Evolutionary conservation across 2,329 filamentous ascomycete species (phyloP), one percentile per base, ranked within the genome.

Genomic region (Phaeosphaeria sp.): DNA sequence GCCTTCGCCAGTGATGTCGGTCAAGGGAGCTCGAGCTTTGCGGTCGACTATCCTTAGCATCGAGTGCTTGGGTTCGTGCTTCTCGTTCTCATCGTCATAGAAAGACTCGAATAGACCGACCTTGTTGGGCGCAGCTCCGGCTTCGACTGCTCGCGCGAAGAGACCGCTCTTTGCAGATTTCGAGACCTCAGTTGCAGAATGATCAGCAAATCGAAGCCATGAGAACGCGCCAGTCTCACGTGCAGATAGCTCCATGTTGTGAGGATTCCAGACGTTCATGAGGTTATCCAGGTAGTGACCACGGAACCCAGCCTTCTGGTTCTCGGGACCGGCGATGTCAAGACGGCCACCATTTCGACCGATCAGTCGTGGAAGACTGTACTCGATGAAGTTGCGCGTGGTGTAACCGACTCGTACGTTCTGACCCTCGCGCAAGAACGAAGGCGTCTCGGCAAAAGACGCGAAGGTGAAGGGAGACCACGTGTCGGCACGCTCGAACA

Each of bases 401-500:
- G 94, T 97, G 77, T 99, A 99, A 42, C 86, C 88, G 20, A 97
- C 90, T 20, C 90, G 82, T 50, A 98, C 85, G 60, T 89, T 89
- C 58, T 82, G 86, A 7, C 94, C 93, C 76, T 99, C 95, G 21
- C 95, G 91, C 66, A 97, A 83, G 77, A 99, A 98, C 0, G 93
- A 97, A 0, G 92, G 93, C 0, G 94, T 97, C 81, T 99, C 95
- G 15, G 93, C 95, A 78, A 94, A 99, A 74, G 90, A 87, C n/a
- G 89, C 87, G 68, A 90, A 88, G 0, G 92, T 90, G 69, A 94
- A 89, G 0, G 95, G 92, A 8, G 93, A 97, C 22, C 87, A 89
- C 8, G 92, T 96, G 60, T 98, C 94, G 9, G 94, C 93, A 46
- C 95, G 90, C 78, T 99, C 93, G 68, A 99, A 99, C 33, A 99